Evolutionary conservation across 139 green algal species (phyloP).

Genomic region (Chlamydomonas schloesseri): DNA sequence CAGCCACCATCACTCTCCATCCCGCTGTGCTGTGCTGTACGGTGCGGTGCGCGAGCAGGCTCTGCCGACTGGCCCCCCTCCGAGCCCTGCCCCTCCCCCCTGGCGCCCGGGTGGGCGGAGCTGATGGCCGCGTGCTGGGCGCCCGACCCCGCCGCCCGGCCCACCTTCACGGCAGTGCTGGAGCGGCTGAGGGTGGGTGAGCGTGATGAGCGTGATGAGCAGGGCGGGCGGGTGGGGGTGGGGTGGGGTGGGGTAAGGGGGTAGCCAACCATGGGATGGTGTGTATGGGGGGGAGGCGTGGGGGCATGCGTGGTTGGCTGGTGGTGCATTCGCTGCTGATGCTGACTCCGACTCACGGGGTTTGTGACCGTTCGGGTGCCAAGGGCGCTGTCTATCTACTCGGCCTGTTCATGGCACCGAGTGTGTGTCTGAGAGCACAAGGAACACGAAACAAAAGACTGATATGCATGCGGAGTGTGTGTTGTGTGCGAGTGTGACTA

Average conservation of each 20-base stretch:
- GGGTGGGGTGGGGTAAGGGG: not conserved
- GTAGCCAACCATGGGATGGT: not conserved
- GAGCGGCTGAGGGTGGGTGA: conserved; percentile 31
- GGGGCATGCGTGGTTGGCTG: no score
- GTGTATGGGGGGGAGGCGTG: no score
- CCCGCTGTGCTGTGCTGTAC: no score
- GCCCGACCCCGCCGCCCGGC: conserved; percentile 54
- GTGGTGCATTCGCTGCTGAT: not conserved
- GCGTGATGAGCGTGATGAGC: not conserved
- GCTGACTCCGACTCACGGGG: not conserved
- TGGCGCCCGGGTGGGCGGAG: conserved; percentile 40
- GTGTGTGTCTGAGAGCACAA: not conserved
- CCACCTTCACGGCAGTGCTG: conserved; percentile 57
- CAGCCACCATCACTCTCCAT: no score
- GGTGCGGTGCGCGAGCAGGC: not conserved
- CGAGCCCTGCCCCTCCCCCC: not conserved
- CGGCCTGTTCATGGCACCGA: no score
- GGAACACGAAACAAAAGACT: no score
- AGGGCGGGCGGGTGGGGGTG: not conserved
- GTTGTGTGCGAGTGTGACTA: no score
- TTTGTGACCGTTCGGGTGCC: not conserved
- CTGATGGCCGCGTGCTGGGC: conserved; percentile 75
- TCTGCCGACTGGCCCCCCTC: conserved; percentile 19
- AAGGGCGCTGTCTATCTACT: not conserved
- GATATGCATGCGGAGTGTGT: not conserved